Evolutionary conservation across 2,329 filamentous ascomycete species (phyloP), one percentile per base, ranked within the genome.

Genomic region (Reticulascus tulasneorum): DNA sequence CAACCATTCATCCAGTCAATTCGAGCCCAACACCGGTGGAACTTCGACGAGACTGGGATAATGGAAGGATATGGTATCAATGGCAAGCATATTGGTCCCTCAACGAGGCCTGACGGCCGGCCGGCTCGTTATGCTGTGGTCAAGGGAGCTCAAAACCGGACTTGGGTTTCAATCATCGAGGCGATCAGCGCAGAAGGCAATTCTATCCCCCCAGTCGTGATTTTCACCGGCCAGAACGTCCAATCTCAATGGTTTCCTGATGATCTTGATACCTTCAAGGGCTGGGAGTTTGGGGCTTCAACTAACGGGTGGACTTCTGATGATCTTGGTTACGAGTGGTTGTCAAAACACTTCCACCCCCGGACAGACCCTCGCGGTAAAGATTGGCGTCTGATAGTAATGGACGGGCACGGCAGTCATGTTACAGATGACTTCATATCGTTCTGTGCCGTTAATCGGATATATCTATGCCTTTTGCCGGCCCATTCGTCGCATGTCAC

Each of bases 401-500:
- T 50, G n/a, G 38, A 49, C 24, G 31, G 40, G 7, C 29, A 51
- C 23, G 34, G 38, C 17, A 49, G 40, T 41, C 28, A 51, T 33
- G 23, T 17, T 8, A 40, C 44, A 5, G 18, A 33, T 16, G 36
- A 49, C 22, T 51, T 50, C 21, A 50, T 51, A 26, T 45, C 33
- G 25, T 26, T 44, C 29, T 51, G 36, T 32, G 33, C 22, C 15
- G 19, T 23, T 7, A 44, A 50, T 28, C 45, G 46, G n/a, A 35
- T 51, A 23, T 31, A 37, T 18, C n/a, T 47, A 12, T 33, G 44
- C 17, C 49, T 49, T 35, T 22, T 51, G n/a, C 38, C 42, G 18
- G 32, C 37, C n/a, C 38, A 52, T 47, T 27, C 38, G 50, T 62
- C 44, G 9, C 34, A 51, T 31, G 27, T 50, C 16, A 33, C 45